phyloP scores from a whole-genome alignment of 257 asterid genomes.

The Solanum clarkiae region DNA sequence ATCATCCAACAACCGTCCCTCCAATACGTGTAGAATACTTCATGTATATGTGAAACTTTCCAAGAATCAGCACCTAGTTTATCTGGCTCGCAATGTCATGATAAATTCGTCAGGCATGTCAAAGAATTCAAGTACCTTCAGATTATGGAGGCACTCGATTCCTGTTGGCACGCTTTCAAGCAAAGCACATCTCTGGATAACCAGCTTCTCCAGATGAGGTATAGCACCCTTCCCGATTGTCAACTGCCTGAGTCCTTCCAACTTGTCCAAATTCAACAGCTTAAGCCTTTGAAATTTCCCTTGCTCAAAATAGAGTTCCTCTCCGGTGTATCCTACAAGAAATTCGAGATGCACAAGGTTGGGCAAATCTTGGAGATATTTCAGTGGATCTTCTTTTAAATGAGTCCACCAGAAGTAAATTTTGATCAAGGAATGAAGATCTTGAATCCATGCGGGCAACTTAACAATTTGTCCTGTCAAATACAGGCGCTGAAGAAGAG shows the following conservation, averaged over 20 bases:
- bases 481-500: constrained; percentile 18
- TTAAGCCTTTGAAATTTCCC: constrained; percentile 3
- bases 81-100: neutral
- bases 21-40: neutral
- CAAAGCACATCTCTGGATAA: neutral
- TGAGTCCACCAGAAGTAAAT: constrained; percentile 16
- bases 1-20: neutral
- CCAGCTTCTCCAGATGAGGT: constrained; percentile 4
- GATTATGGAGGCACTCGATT: constrained; percentile 1
- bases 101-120: constrained; percentile 7
- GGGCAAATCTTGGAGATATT: constrained; percentile 24
- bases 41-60: neutral
- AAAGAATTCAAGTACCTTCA: constrained; percentile 3
- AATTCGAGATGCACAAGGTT: constrained; percentile 19
- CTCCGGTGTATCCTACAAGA: constrained; percentile 5
- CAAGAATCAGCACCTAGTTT: neutral
- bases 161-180: constrained; percentile 7
- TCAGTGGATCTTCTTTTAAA: constrained; percentile 19
- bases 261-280: neutral
- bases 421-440: constrained; percentile 13
- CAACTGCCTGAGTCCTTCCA: neutral
- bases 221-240: constrained; percentile 7
- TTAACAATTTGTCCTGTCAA: constrained; percentile 7
- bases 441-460: constrained; percentile 18
- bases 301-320: constrained; percentile 5